Evolutionary conservation across 768 basidiomycete species (phyloP).

Genomic region (Crepidotus variabilis): DNA sequence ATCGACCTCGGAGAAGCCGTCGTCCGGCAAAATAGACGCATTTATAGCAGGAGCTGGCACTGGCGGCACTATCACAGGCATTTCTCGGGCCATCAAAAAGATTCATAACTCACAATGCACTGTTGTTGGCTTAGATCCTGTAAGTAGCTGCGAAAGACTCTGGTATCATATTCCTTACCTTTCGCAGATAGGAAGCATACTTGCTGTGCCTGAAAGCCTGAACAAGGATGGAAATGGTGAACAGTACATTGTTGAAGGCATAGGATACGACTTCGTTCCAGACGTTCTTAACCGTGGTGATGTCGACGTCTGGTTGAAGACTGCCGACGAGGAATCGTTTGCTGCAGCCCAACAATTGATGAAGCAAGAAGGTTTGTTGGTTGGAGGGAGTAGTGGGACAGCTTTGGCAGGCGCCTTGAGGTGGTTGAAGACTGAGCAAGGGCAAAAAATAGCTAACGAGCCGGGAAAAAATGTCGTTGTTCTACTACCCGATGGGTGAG

Average conservation of each 20-base stretch:
- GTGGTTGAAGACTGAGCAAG: slow-evolving; percentile 74
- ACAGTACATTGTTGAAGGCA: slow-evolving; percentile 88
- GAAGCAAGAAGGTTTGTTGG: slow-evolving; percentile 81
- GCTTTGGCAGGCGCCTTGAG: slow-evolving; percentile 71
- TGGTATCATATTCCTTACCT: neutral
- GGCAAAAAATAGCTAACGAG: slow-evolving; percentile 56
- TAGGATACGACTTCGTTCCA: slow-evolving; percentile 93
- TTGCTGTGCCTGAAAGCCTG: slow-evolving; percentile 67
- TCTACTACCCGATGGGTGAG: slow-evolving; percentile 86
- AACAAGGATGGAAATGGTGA: slow-evolving; percentile 49
- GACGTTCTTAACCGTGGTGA: slow-evolving; percentile 72
- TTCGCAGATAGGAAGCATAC: slow-evolving; percentile 79
- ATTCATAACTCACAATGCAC: slow-evolving; percentile 67
- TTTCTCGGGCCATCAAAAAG: slow-evolving; percentile 77
- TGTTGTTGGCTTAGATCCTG: slow-evolving; percentile 90
- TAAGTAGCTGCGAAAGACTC: slow-evolving; percentile 30
- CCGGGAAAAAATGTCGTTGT: slow-evolving; percentile 86
- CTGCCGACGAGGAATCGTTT: slow-evolving; percentile 77
- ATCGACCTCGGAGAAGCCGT: slow-evolving; percentile 51
- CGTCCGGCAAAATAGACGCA: slow-evolving; percentile 74
- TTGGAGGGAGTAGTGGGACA: slow-evolving; percentile 93
- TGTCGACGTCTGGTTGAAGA: slow-evolving; percentile 85
- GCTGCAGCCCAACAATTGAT: slow-evolving; percentile 71
- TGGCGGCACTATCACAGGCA: slow-evolving; percentile 91
- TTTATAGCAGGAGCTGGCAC: slow-evolving; percentile 89